phyloP scores from a whole-genome alignment of 305 asterid genomes.

The Fraxinus baroniana region DNA sequence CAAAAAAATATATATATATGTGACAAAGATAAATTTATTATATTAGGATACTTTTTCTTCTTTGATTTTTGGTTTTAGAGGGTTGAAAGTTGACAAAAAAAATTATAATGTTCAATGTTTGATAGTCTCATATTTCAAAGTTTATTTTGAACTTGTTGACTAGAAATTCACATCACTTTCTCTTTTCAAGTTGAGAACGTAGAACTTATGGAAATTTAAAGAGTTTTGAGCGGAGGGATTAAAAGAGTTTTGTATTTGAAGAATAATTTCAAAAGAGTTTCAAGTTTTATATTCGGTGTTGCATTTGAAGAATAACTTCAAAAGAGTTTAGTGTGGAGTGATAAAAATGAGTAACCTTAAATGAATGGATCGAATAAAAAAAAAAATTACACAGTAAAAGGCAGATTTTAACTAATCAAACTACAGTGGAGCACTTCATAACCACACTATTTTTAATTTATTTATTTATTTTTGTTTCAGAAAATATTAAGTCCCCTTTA shows the following conservation, averaged over 20 bases:
- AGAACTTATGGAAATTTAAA: background rate
- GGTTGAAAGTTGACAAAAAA: background rate
- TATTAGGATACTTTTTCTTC: background rate
- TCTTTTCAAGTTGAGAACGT: background rate
- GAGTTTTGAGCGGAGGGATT: background rate
- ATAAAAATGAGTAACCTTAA: background rate
- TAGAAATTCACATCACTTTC: background rate
- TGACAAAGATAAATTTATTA: background rate
- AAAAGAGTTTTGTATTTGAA: background rate
- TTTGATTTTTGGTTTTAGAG: background rate
- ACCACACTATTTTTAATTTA: no score
- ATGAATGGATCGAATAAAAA: background rate
- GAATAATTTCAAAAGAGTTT: background rate
- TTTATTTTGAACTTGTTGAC: background rate
- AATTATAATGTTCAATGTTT: background rate
- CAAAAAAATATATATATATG: no score
- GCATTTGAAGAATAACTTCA: background rate
- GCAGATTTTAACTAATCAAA: no score
- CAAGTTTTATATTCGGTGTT: background rate
- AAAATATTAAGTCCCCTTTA: no score
- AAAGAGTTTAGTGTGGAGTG: background rate
- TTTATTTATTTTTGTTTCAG: no score
- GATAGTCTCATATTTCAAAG: background rate
- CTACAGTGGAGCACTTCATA: background rate
- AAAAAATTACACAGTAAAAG: no score